A percentile compares a stretch with the other conserved stretches of the same genome.
phyloP scores from a whole-genome alignment of 1,284 basidiomycete species.

The Xerocomus minutiporus region DNA sequence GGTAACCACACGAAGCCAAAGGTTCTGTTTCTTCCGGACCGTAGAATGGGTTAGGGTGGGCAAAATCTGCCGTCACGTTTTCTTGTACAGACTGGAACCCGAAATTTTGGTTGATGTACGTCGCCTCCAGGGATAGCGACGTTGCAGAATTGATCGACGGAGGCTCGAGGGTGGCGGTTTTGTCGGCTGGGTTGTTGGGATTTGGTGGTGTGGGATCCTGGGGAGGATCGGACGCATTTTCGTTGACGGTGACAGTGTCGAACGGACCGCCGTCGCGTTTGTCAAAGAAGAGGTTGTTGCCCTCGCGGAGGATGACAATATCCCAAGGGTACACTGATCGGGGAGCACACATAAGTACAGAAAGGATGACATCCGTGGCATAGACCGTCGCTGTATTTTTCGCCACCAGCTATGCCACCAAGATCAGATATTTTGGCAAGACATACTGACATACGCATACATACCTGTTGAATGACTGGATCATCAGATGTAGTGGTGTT shows the following conservation, averaged over 20 bases:
- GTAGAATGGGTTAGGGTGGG: slow-evolving; percentile 93
- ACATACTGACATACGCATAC: slow-evolving; percentile 13
- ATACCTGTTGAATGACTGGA: slow-evolving; percentile 85
- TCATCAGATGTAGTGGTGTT: slow-evolving; percentile 98
- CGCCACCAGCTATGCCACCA: slow-evolving; percentile 57
- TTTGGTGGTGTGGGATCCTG: slow-evolving; percentile 78
- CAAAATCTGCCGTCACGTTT: slow-evolving; percentile 63
- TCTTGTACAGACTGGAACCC: slow-evolving; percentile 93
- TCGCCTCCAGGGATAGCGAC: slow-evolving; percentile 93
- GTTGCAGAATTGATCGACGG: slow-evolving; percentile 91
- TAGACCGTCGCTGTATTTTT: slow-evolving; percentile 84
- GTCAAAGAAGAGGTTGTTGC: slow-evolving; percentile 93
- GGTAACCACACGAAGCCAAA: slow-evolving; percentile 91
- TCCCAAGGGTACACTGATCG: slow-evolving; percentile 99
- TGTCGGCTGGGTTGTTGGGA: slow-evolving; percentile 70
- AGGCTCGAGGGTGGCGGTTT: slow-evolving; percentile 55
- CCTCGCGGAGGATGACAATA: slow-evolving; percentile 91
- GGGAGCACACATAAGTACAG: slow-evolving; percentile 93
- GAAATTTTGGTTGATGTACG: slow-evolving; percentile 99
- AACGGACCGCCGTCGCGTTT: slow-evolving; percentile 98
- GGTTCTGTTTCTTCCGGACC: slow-evolving; percentile 92
- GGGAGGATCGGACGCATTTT: slow-evolving; percentile 96
- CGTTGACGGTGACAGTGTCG: slow-evolving; percentile 97
- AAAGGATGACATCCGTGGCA: slow-evolving; percentile 93
- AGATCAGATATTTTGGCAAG: slow-evolving; percentile 7